phyloP scores from a whole-genome alignment of 495 filamentous ascomycete genomes.

The Neurospora sp. region DNA sequence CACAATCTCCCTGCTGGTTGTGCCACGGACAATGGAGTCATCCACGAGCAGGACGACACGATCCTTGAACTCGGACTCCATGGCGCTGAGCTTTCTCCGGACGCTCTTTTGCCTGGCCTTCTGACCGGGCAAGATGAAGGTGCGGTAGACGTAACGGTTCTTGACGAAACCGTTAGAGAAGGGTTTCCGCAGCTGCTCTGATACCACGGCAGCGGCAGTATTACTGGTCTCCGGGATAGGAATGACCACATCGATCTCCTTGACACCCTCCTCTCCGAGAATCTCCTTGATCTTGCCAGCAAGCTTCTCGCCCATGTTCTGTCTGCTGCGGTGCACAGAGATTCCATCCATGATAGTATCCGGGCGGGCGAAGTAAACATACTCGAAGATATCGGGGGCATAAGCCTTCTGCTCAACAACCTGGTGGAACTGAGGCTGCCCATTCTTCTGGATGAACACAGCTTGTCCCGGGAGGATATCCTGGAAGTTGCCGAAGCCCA shows the following conservation, averaged over 20 bases:
- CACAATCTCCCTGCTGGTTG: slow-evolving; percentile 85
- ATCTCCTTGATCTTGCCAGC: slow-evolving; percentile 66
- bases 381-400: slow-evolving; percentile 93
- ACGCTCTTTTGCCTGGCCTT: slow-evolving; percentile 72
- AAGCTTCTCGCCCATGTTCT: slow-evolving; percentile 86
- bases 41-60: slow-evolving; percentile 82
- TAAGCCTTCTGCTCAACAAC: slow-evolving; percentile 63
- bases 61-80: slow-evolving; percentile 76
- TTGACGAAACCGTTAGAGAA: slow-evolving; percentile 72
- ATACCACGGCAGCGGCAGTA: slow-evolving; percentile 71
- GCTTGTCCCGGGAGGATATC: slow-evolving; percentile 89
- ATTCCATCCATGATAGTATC: slow-evolving; percentile 92
- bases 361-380: slow-evolving; percentile 75
- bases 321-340: slow-evolving; percentile 74
- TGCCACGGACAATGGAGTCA: slow-evolving; percentile 89
- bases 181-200: slow-evolving; percentile 65
- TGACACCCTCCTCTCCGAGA: slow-evolving; percentile 63
- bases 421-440: slow-evolving; percentile 64
- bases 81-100: slow-evolving; percentile 69
- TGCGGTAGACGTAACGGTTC: slow-evolving; percentile 93
- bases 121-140: slow-evolving; percentile 92
- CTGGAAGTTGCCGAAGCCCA: slow-evolving; percentile 70
- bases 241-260: slow-evolving; percentile 70
- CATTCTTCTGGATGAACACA: slow-evolving; percentile 83
- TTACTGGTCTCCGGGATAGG: slow-evolving; percentile 42